A percentile compares a stretch with the other conserved stretches of the same genome.
Conservation (phyloP, 495 filamentous ascomycete genomes). For the Neurospora intermedia region DNA sequence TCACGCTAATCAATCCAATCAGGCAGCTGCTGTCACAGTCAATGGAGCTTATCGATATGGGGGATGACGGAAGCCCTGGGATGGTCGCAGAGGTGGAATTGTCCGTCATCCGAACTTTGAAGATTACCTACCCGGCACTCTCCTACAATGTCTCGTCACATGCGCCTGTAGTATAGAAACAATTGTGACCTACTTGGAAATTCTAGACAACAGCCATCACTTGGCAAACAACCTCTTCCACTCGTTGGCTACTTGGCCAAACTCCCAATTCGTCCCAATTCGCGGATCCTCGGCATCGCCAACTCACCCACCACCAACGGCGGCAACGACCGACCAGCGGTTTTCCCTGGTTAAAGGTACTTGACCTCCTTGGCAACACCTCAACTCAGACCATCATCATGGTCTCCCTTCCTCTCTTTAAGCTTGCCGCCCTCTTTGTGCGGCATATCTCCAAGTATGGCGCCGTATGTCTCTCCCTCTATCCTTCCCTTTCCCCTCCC, state of each 20-base stretch:
- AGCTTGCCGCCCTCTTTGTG: conserved; percentile 38
- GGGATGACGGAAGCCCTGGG: not conserved
- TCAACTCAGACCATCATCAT: conserved; percentile 23
- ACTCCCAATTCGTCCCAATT: not conserved
- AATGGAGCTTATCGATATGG: not conserved
- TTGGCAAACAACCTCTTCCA: not conserved
- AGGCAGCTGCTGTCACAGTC: not conserved
- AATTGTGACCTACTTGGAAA: not conserved
- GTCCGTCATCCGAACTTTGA: not conserved
- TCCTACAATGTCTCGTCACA: not conserved
- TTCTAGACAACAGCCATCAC: not conserved
- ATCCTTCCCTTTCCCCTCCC: not conserved
- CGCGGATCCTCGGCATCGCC: not conserved
- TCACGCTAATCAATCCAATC: not conserved
- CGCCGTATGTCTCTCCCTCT: conserved; percentile 27
- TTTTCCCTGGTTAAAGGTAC: not conserved
- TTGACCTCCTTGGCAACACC: not conserved
- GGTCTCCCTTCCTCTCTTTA: conserved; percentile 41
- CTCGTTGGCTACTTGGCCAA: not conserved
- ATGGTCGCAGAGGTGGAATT: not conserved
- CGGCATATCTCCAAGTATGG: conserved; percentile 51
- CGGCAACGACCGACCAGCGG: not conserved
- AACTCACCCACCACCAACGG: not conserved
- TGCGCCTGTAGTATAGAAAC: not conserved
- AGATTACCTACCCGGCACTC: not conserved